Evolutionary conservation across 1,139 yeast genomes (phyloP), one percentile per base, ranked within the genome.

Genomic region (Sugiyamaella pinicola): DNA sequence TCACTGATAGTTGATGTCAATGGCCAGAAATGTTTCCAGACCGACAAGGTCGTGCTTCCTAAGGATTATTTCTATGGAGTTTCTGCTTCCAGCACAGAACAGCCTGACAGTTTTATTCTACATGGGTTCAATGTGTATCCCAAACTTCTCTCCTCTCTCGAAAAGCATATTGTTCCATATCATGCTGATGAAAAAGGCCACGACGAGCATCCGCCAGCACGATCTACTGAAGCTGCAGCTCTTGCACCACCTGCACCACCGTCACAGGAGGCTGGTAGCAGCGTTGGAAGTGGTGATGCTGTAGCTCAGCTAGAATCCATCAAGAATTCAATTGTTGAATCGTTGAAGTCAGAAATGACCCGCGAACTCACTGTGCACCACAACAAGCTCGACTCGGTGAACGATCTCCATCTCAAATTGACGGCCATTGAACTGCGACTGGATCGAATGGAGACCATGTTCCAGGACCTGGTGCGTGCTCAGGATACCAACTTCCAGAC

Each of bases 1-100:
- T 57, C 62, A 37, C 61, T 72, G 49, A 61, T 64, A 35, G 73
- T 72, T n/a, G 69, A 68, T 47, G 69, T 72, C 38, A 72, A 73
- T 52, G 72, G 68, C 42, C 72, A 68, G 51, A 61, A 64, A 40
- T 73, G 76, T 47, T 71, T 73, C 54, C 62, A 63, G 41, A 64
- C 69, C 10, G 64, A 64, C 51, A 61, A 68, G 34, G 62, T 73
- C 9, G 53, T 49, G 15, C 61, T 73, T 26, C 75, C 74, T 12
- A 52, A 55, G 28, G 66, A 63, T 22, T 62, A 61, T 47, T 68
- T 56, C 58, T 61, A 71, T 49, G 76, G 76, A 12, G 55, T 71
- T 13, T 62, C 72, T 8, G 75, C 75, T 9, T 54, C 66, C 29
- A 64, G 73, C 28, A 63, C 65, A 31, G 61, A 58, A 4, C 49